Evolutionary conservation across 257 asterid species (phyloP).

Genomic region (Thymus quinquecostatus): DNA sequence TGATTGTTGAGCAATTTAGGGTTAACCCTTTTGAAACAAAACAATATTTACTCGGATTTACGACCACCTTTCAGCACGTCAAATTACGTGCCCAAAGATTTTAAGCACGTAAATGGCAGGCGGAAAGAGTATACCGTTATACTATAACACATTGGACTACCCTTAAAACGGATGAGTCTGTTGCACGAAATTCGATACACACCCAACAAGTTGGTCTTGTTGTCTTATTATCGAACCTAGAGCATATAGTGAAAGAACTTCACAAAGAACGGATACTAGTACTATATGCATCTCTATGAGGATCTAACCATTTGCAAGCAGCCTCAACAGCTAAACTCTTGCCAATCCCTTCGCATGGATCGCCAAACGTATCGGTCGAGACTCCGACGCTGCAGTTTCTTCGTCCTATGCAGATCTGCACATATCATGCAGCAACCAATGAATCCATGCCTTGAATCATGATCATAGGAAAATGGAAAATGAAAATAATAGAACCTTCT

Average conservation of each 20-base stretch:
- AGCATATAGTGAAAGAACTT: not conserved
- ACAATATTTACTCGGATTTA: too few species aligned
- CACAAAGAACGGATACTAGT: constrained; percentile 10
- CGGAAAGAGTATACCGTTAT: too few species aligned
- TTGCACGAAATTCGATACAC: too few species aligned
- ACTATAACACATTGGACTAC: too few species aligned
- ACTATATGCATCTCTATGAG: not conserved
- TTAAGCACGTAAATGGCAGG: too few species aligned
- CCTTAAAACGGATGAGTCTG: too few species aligned
- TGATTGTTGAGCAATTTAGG: too few species aligned
- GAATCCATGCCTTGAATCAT: not conserved
- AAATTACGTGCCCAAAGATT: too few species aligned
- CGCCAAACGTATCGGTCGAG: constrained; percentile 52
- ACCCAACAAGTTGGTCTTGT: not conserved
- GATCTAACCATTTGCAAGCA: constrained; percentile 49
- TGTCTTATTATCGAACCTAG: not conserved
- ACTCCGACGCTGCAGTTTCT: constrained; percentile 61
- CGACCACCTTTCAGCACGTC: too few species aligned
- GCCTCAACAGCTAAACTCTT: constrained; percentile 84
- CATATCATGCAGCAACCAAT: not conserved
- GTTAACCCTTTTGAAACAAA: too few species aligned
- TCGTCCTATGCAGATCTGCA: constrained; percentile 74
- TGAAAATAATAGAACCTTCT: constrained; percentile 46
- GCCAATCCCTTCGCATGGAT: constrained; percentile 60
- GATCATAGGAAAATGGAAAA: not conserved